phyloP scores from a whole-genome alignment of 257 asterid species.

The Solanum medicagineum region DNA sequence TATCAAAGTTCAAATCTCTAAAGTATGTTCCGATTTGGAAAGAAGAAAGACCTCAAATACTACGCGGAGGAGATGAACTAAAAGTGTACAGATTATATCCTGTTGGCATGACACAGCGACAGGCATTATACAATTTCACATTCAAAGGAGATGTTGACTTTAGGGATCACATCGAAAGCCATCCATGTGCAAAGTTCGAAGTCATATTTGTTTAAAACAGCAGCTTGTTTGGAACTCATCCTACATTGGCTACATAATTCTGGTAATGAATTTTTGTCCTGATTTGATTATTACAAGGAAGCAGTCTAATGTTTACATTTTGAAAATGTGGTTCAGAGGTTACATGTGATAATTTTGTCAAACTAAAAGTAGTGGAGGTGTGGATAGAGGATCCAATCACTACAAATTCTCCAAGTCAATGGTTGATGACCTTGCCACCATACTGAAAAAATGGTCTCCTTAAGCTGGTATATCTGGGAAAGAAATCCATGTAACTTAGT shows the following conservation, averaged over 20 bases:
- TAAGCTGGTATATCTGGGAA: no score
- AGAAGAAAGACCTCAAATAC: slow-evolving; percentile 61
- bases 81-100: slow-evolving; percentile 68
- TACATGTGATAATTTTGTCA: background rate
- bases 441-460: no score
- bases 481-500: no score
- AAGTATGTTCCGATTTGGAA: slow-evolving; percentile 79
- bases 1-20: slow-evolving; percentile 42
- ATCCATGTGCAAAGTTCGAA: slow-evolving; percentile 79
- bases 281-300: background rate
- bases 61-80: slow-evolving; percentile 58
- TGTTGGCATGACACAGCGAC: slow-evolving; percentile 66
- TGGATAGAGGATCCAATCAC: no score
- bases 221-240: background rate
- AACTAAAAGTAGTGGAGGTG: no score
- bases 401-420: no score
- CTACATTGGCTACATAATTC: background rate
- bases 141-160: slow-evolving; percentile 50
- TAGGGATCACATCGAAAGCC: slow-evolving; percentile 47
- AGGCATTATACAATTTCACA: slow-evolving; percentile 63
- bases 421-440: no score
- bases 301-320: background rate
- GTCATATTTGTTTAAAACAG: slow-evolving; percentile 45
- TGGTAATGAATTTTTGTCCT: background rate
- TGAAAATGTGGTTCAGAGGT: background rate